phyloP scores from a whole-genome alignment of 75 land plant genomes.

The Cryptomeria japonica region DNA sequence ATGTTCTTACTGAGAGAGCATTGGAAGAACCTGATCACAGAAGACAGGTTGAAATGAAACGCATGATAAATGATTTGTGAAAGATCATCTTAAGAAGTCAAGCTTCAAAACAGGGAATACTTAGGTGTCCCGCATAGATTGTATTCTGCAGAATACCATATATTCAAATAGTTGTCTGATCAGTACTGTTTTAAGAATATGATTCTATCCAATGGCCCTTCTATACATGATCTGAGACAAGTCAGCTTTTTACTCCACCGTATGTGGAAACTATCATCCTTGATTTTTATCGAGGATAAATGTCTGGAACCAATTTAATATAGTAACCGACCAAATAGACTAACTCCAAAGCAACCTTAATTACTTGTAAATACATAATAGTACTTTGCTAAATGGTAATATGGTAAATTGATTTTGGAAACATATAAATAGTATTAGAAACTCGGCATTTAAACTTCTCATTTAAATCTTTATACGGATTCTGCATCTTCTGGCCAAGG shows the following conservation, averaged over 20 bases:
- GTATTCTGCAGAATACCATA: neutral
- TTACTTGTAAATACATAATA: neutral
- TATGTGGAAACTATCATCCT: neutral
- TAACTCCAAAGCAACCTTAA: neutral
- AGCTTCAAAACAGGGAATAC: neutral
- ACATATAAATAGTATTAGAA: neutral
- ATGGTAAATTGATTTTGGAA: neutral
- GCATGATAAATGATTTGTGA: slow-evolving; percentile 73
- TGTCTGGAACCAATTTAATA: neutral
- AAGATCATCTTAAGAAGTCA: neutral
- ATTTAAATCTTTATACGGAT: neutral
- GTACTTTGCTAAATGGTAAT: neutral
- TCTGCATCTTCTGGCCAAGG: neutral
- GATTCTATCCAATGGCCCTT: neutral
- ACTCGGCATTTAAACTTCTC: neutral
- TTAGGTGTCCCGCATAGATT: neutral
- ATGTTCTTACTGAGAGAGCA: slow-evolving; percentile 94
- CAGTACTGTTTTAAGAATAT: neutral
- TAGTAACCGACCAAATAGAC: neutral
- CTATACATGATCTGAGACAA: neutral
- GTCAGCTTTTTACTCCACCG: neutral
- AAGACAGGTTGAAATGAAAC: slow-evolving; percentile 75
- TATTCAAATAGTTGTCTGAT: neutral
- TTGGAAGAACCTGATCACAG: slow-evolving; percentile 68
- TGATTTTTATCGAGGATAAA: neutral